Evolutionary conservation across 1,139 yeast genomes (phyloP), one percentile per base, ranked within the genome.

Genomic region (Lodderomyces orthopsilosis): DNA sequence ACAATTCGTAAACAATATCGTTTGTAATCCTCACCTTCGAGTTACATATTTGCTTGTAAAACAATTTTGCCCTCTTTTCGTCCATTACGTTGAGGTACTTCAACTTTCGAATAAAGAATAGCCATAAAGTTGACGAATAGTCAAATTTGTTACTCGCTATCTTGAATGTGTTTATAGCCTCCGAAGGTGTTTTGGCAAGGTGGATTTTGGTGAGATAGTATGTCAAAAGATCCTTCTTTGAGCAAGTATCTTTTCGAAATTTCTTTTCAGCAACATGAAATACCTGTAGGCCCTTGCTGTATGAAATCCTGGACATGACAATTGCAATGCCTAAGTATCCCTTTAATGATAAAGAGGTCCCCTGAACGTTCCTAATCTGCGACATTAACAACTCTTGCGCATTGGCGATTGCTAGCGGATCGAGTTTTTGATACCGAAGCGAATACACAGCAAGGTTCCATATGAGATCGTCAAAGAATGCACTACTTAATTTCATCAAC

Each of bases 271-370:
- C 66, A n/a, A 58, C 53, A 2, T 53, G 42, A 39, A 67, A 56
- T n/a, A 72, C 53, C 22, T 51, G 54, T 17, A 46, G 40, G 1
- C 72, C 68, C 39, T 63, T 66, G 6, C 43, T 53, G 6, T 39
- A 43, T 1, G 70, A 64, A 5, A 61, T 53, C 19, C 51, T 40
- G 4, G 57, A 51, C 6, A 71, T 56, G 0, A 70, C 65, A 19
- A 70, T 47, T 0, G 65, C 66, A 1, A 73, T 59, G 1, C 76
- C 78, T 66, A 72, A 61, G 42, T 65, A 62, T 2, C 51, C 49
- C 5, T 10, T 43, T 8, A 17, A 2, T 1, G 36, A 10, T 15
- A 39, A 32, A 15, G 28, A 23, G 6, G 22, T 24, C 26, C 37
- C 37, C 10, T 36, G 21, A 17, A 5, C 6, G 15, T 27, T 23